A percentile compares a stretch with the other conserved stretches of the same genome.
These are phyloP conservation scores for Pseudomassariella vexata DNA, from an alignment of 2,329 filamentous ascomycete species.

Conservation along the genomic window DNA sequence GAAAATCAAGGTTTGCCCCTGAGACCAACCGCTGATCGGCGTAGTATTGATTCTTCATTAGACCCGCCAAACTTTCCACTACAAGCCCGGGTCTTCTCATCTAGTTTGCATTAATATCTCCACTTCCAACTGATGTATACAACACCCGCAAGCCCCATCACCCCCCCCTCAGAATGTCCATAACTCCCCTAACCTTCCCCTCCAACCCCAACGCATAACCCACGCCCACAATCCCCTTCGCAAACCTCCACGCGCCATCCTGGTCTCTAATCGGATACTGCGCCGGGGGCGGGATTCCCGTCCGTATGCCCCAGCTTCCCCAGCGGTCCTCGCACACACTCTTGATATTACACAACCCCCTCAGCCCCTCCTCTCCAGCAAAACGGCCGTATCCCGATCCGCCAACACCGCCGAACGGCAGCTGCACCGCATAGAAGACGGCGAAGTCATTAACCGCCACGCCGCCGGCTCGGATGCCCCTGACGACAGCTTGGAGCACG, in stretches of 20 bases:
- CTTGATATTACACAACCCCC: constrained; percentile 82
- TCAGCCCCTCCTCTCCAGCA: constrained; percentile 81
- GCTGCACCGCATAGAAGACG: constrained; percentile 84
- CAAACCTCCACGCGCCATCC: constrained; percentile 58
- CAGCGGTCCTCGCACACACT: constrained; percentile 74
- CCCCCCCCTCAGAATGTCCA: constrained; percentile 37
- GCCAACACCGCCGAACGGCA: constrained; percentile 88
- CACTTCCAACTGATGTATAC: no score
- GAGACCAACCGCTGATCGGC: no score
- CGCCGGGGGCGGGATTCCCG: constrained; percentile 72
- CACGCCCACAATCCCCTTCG: constrained; percentile 53
- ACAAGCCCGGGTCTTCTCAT: no score
- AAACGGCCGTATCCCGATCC: constrained; percentile 92
- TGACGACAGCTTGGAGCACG: constrained; percentile 59
- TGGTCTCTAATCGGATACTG: constrained; percentile 73
- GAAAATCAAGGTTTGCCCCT: no score
- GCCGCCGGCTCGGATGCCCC: constrained; percentile 75
- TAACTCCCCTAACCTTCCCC: constrained; percentile 34
- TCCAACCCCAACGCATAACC: constrained; percentile 45
- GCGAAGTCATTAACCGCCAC: constrained; percentile 95
- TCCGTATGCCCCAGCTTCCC: constrained; percentile 57
- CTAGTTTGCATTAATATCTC: no score
- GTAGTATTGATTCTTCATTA: no score
- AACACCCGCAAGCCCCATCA: no score
- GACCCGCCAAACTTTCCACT: no score